Conservation (phyloP, 192 early-diverging fungal species). For the Pilaira anomala region DNA sequence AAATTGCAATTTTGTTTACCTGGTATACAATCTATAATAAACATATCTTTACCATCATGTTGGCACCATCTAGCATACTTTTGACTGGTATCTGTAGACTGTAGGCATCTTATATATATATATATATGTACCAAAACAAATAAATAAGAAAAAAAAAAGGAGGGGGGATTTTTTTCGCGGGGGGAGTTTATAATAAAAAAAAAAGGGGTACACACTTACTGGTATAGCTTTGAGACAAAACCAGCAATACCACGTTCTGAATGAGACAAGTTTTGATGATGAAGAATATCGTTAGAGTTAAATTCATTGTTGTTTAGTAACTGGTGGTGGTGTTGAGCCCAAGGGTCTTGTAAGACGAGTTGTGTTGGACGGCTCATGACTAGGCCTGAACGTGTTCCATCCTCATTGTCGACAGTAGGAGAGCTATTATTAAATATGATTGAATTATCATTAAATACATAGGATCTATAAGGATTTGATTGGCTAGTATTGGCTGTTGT, state of each 20-base stretch:
- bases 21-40: constrained; percentile 38
- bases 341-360: background rate
- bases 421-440: background rate
- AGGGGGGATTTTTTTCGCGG: too few species aligned
- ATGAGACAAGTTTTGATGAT: background rate
- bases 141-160: constrained; percentile 2
- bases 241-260: constrained; percentile 34
- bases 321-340: too few species aligned
- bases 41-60: constrained; percentile 36
- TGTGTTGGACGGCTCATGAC: background rate
- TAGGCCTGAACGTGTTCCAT: background rate
- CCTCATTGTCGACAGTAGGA: background rate
- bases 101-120: constrained; percentile 22
- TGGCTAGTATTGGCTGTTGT: background rate
- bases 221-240: constrained; percentile 38
- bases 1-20: constrained; percentile 13
- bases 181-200: background rate
- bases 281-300: background rate
- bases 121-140: background rate
- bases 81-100: constrained; percentile 23
- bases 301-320: too few species aligned
- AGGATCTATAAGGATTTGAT: background rate
- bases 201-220: constrained; percentile 17
- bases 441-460: background rate
- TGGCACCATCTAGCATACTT: constrained; percentile 35